Conservation (phyloP, 768 basidiomycete species). For the Leucosporidium scottii region DNA sequence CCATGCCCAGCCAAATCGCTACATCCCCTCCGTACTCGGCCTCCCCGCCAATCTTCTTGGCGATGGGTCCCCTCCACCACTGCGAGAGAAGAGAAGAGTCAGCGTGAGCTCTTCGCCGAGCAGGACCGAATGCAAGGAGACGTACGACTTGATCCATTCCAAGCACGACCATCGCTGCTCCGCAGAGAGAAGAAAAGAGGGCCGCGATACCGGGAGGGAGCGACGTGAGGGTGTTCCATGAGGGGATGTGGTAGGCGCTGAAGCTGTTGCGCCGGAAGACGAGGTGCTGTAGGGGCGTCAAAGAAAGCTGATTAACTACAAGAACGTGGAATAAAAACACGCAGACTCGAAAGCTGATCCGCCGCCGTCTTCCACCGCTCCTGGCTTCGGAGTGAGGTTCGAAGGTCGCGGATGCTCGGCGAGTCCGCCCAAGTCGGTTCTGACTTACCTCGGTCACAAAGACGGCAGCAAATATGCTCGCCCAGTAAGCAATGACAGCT, state of each 20-base stretch:
- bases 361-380: too few relatives aligned
- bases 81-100: not conserved
- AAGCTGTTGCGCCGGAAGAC: slow-evolving; percentile 55
- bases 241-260: slow-evolving; percentile 48
- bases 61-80: slow-evolving; percentile 66
- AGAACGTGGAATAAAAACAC: too few relatives aligned
- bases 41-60: slow-evolving; percentile 39
- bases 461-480: slow-evolving; percentile 48
- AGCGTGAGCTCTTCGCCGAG: not conserved
- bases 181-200: slow-evolving; percentile 49
- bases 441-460: slow-evolving; percentile 43
- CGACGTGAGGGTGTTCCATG: slow-evolving; percentile 53
- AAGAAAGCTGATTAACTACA: too few relatives aligned
- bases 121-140: not conserved
- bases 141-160: slow-evolving; percentile 57
- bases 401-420: too few relatives aligned
- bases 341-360: too few relatives aligned
- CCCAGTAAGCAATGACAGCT: slow-evolving; percentile 59
- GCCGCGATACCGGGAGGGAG: slow-evolving; percentile 63
- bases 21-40: slow-evolving; percentile 53
- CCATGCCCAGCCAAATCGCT: slow-evolving; percentile 50
- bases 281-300: slow-evolving; percentile 51
- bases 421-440: not conserved
- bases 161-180: slow-evolving; percentile 56
- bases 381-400: too few relatives aligned